Evolutionary conservation across 2,329 filamentous ascomycete genomes (phyloP).

Genomic region (Apiospora koreana): DNA sequence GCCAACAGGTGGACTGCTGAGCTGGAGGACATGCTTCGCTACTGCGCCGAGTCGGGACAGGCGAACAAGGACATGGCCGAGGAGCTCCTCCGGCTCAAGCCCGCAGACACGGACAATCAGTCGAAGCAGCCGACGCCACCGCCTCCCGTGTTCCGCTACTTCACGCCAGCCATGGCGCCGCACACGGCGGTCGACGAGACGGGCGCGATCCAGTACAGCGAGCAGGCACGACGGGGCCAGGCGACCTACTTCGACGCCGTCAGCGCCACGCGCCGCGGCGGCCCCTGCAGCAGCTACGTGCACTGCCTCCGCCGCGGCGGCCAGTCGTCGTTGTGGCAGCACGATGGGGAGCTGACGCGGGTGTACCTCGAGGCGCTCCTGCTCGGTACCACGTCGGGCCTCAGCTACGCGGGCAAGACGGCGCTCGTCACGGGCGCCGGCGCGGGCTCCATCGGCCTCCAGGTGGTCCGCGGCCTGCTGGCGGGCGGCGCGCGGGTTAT

Average conservation of each 20-base stretch:
- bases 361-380: conserved; percentile 45
- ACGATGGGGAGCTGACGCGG: background rate
- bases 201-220: background rate
- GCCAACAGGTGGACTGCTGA: conserved; percentile 91
- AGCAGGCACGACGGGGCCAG: background rate
- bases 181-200: background rate
- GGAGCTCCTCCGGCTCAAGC: background rate
- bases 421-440: conserved; percentile 98
- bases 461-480: conserved; percentile 92
- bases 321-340: background rate
- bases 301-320: too few species aligned
- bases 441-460: conserved; percentile 94
- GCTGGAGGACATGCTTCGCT: conserved; percentile 75
- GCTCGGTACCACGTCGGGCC: conserved; percentile 89
- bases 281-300: background rate
- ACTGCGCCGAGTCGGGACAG: background rate
- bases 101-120: background rate
- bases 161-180: background rate
- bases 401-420: conserved; percentile 66
- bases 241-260: background rate
- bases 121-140: background rate
- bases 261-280: background rate
- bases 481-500: conserved; percentile 95
- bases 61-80: background rate
- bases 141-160: background rate